A percentile compares a stretch with the other conserved stretches of the same genome.
Evolutionary conservation across 768 basidiomycete genomes (phyloP).

Genomic region (Boletellus ananas): DNA sequence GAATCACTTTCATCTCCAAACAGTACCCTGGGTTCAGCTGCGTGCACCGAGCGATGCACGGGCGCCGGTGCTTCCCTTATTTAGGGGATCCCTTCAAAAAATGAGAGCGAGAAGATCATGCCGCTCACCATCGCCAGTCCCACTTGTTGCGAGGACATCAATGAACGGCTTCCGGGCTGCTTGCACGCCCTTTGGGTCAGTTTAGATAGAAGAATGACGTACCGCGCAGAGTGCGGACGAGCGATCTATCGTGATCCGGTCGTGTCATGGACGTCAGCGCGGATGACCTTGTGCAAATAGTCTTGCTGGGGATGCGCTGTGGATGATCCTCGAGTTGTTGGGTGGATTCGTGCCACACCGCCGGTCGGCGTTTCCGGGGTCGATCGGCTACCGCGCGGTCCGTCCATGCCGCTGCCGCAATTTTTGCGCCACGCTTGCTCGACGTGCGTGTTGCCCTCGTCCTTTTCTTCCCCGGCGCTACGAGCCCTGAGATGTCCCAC

Average conservation of each 20-base stretch:
- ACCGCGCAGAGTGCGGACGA: background rate
- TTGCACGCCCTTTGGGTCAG: background rate
- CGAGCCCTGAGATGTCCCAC: slow-evolving; percentile 5
- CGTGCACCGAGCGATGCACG: background rate
- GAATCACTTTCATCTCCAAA: slow-evolving; percentile 13
- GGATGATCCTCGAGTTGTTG: slow-evolving; percentile 14
- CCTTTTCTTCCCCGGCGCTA: slow-evolving; percentile 2
- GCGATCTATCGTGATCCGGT: slow-evolving; percentile 7
- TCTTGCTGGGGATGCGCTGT: background rate
- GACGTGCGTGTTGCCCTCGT: background rate
- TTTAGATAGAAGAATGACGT: slow-evolving; percentile 9
- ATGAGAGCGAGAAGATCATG: background rate
- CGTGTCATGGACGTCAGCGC: slow-evolving; percentile 5
- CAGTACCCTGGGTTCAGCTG: background rate
- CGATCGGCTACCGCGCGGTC: slow-evolving; percentile 18
- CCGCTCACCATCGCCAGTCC: background rate
- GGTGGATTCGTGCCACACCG: slow-evolving; percentile 1
- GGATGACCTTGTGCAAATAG: background rate
- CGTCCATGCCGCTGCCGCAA: slow-evolving; percentile 7
- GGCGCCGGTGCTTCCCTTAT: background rate
- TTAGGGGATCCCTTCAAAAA: slow-evolving; percentile 1
- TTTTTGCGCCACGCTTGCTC: slow-evolving; percentile 1
- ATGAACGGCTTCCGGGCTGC: background rate
- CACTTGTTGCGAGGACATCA: slow-evolving; percentile 1
- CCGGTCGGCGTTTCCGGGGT: background rate